Percentiles rank a stretch among this genome's conserved stretches.
Evolutionary conservation across 108 stramenopile genomes (phyloP).

Genomic region (Skeletonema grethae): DNA sequence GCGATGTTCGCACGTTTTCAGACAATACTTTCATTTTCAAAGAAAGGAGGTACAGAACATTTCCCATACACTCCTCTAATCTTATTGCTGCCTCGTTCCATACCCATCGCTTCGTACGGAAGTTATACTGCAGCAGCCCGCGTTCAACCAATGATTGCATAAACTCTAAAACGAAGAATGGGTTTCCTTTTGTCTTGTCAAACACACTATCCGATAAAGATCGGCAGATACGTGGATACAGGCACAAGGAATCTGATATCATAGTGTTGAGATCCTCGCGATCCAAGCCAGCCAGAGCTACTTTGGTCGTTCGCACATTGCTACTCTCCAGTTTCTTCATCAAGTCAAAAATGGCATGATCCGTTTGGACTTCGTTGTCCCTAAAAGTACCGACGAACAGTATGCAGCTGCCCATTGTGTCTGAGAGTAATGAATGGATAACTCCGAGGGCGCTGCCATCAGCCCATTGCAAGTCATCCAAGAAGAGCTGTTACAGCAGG

Average conservation of each 20-base stretch:
- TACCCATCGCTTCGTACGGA: constrained; percentile 19
- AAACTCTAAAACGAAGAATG: constrained; percentile 32
- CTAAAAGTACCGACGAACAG: constrained; percentile 44
- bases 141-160: constrained; percentile 23
- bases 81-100: constrained; percentile 29
- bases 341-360: constrained; percentile 21
- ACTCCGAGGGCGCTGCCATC: constrained; percentile 28
- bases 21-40: constrained; percentile 37
- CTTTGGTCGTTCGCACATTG: constrained; percentile 21
- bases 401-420: constrained; percentile 24
- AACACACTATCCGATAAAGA: constrained; percentile 27
- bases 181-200: constrained; percentile 37
- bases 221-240: constrained; percentile 28
- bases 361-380: constrained; percentile 23
- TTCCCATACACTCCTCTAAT: constrained; percentile 31
- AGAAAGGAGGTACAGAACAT: constrained; percentile 45
- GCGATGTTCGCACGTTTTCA: constrained; percentile 1
- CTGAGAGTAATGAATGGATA: constrained; percentile 24
- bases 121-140: constrained; percentile 17
- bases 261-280: constrained; percentile 34
- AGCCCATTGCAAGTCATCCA: constrained; percentile 55
- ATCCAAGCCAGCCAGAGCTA: constrained; percentile 19
- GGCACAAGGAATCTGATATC: constrained; percentile 36
- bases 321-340: constrained; percentile 1
- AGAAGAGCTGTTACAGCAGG: constrained; percentile 16